Evolutionary conservation across 2,329 filamentous ascomycete genomes (phyloP), one percentile per base, ranked within the genome.

Genomic region (Phaeophleospora eucalypticola): DNA sequence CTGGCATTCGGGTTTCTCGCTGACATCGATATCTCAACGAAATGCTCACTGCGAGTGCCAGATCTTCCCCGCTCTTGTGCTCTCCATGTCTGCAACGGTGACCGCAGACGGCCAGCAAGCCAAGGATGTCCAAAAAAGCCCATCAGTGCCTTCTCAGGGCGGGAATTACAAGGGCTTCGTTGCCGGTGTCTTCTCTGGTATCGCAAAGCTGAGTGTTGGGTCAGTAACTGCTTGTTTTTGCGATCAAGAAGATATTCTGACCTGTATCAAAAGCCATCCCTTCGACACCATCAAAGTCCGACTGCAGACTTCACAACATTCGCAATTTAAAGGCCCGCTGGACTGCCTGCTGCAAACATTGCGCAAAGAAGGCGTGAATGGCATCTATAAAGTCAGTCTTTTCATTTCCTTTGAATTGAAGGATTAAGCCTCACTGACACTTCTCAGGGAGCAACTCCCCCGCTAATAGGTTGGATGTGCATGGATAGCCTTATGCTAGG

Each of bases 271-370:
- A 54, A 81, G 81, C 21, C 81, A 84, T 68, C 81, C 81, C 18
- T 97, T 98, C 72, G 93, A 98, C 70, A 97, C 93, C 0, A 82
- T 98, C 68, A 98, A 98, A 71, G 91, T 97, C 44, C 88, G 93
- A 24, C 76, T 98, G 15, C 93, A 98, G 68, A 97, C 91, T 2
- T 89, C 88, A 21, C 76, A 85, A 58, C 69, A 79, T 39, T 68
- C 81, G 1, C 89, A 87, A 58, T 98, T 98, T 76, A 77, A 76
- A 54, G 93, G 93, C 0, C 90, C 93, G 0, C 67, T 95, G 24
- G 84, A 95, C 67, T 97, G 93, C 65, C 73, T 95, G 8, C 68
- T 86, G 46, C 84, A 91, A 66, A 98, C 93, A 8, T 56, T 97
- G 20, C 81, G 85, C 50, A 86, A 89, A 65, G 93, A 98, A 69